These are phyloP conservation scores for Kappamyces sp. DNA, from an alignment of 192 early-diverging fungal genomes.

Conservation along the genomic window DNA sequence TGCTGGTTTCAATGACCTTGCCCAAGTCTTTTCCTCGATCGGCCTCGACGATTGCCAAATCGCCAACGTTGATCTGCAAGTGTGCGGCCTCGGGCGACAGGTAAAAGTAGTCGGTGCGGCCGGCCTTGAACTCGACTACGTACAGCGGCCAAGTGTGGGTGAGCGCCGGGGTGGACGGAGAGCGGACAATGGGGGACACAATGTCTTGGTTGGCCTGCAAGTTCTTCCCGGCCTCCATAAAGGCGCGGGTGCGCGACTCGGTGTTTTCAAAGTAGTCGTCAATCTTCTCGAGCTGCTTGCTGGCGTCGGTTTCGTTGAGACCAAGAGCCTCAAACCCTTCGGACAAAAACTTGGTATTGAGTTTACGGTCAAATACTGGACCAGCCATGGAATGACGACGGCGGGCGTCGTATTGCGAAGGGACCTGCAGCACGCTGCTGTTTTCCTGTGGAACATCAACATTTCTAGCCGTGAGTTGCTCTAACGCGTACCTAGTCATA, in stretches of 20 bases:
- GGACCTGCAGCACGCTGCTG: conserved; percentile 10
- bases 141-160: conserved; percentile 56
- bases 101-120: conserved; percentile 78
- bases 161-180: conserved; percentile 35
- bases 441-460: conserved; percentile 7
- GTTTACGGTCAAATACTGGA: conserved; percentile 28
- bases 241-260: conserved; percentile 47
- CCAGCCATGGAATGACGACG: conserved; percentile 49
- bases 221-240: conserved; percentile 56
- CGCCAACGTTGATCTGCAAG: conserved; percentile 50
- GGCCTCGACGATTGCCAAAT: conserved; percentile 81
- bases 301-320: conserved; percentile 25
- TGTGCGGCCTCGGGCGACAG: conserved; percentile 43
- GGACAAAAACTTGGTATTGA: conserved; percentile 22
- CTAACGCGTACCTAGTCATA: conserved; percentile 5
- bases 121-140: conserved; percentile 84
- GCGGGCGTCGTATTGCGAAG: conserved; percentile 21
- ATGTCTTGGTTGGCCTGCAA: conserved; percentile 38
- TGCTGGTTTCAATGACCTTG: conserved; percentile 72
- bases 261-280: conserved; percentile 67
- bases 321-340: conserved; percentile 33
- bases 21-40: conserved; percentile 87
- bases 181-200: conserved; percentile 14
- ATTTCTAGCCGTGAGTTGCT: background rate
- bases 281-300: conserved; percentile 40